phyloP scores from a whole-genome alignment of 140 eudicot species.

The Anethum foeniculum region DNA sequence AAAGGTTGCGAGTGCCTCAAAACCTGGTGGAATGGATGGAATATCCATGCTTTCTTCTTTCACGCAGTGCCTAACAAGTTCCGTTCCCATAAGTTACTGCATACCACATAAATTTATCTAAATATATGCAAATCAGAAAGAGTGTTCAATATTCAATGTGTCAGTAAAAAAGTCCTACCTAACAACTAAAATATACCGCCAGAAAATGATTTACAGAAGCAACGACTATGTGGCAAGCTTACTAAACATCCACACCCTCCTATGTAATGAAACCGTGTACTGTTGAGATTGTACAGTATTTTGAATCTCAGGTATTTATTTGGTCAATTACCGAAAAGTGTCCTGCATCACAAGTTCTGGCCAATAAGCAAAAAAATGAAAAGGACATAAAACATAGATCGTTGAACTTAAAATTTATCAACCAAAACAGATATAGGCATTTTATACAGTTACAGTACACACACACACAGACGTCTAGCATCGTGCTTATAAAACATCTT shows the following conservation, averaged over 20 bases:
- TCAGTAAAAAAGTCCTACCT: not conserved
- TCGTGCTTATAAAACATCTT: not conserved
- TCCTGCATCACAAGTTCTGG: not conserved
- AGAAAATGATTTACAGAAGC: not conserved
- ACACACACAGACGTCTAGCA: not conserved
- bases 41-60: conserved; percentile 72
- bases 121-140: not conserved
- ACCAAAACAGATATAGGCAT: not conserved
- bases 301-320: not conserved
- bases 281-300: not conserved
- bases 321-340: not conserved
- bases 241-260: not conserved
- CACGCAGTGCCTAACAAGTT: conserved; percentile 55
- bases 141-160: not conserved
- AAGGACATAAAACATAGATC: not conserved
- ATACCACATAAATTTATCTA: not conserved
- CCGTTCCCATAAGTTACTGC: conserved; percentile 51
- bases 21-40: conserved; percentile 85
- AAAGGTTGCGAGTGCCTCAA: conserved; percentile 68
- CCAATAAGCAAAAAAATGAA: not conserved
- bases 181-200: not conserved
- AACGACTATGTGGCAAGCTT: not conserved
- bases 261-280: not conserved
- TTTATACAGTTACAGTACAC: not conserved
- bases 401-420: not conserved